Percentiles rank a stretch among this genome's conserved stretches.
Evolutionary conservation across 176 grass and related monocot species (phyloP).

Genomic region (Coix lacrymajobi): DNA sequence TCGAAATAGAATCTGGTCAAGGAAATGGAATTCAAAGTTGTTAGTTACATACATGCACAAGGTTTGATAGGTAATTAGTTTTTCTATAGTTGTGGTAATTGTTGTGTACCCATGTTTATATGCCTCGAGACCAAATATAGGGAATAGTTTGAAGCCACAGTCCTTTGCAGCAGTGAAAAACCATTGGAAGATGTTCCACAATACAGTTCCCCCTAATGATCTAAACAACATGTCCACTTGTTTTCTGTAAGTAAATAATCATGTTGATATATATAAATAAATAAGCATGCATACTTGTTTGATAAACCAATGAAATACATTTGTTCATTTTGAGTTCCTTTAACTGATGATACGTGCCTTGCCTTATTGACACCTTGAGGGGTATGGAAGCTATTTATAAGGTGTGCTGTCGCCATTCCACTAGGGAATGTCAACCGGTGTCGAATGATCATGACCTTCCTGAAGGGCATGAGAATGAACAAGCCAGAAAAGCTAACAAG

Average conservation of each 20-base stretch:
- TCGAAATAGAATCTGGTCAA: constrained; percentile 54
- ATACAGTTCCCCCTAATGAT: constrained; percentile 20
- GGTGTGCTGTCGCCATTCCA: constrained; percentile 51
- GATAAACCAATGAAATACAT: background rate
- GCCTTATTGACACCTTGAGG: constrained; percentile 28
- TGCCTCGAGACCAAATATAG: constrained; percentile 49
- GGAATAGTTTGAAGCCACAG: constrained; percentile 59
- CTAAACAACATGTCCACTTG: constrained; percentile 42
- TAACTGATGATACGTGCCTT: background rate
- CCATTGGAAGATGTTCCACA: constrained; percentile 61
- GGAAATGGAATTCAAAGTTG: background rate
- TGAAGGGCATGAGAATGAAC: constrained; percentile 45
- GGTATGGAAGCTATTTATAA: constrained; percentile 75
- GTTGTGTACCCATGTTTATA: constrained; percentile 25
- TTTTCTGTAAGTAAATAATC: constrained; percentile 8
- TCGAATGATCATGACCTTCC: constrained; percentile 62
- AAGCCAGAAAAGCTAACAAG: constrained; percentile 53
- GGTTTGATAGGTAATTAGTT: background rate
- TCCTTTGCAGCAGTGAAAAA: constrained; percentile 35
- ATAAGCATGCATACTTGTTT: background rate
- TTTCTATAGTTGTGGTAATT: background rate
- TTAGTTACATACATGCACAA: background rate
- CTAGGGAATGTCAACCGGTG: constrained; percentile 58
- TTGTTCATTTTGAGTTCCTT: background rate
- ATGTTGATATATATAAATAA: background rate